phyloP scores from a whole-genome alignment of 352 stramenopile genomes.

The Elongisporangium undulatum region DNA sequence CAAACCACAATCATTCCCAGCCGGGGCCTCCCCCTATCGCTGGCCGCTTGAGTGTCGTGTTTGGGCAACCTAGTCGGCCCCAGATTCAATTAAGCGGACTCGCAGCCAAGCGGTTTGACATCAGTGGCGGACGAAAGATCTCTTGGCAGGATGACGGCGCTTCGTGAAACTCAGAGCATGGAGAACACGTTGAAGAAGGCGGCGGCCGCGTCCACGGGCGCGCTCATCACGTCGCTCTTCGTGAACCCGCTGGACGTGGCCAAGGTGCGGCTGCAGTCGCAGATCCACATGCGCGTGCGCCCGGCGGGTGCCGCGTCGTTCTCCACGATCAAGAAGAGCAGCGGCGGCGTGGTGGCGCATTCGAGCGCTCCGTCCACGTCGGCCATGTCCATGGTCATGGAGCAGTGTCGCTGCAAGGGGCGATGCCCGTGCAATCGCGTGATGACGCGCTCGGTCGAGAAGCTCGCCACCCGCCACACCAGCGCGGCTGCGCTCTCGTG shows the following conservation, averaged over 20 bases:
- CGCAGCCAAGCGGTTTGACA: not conserved
- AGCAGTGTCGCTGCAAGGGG: conserved; percentile 43
- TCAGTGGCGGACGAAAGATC: not conserved
- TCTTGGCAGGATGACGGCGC: not conserved
- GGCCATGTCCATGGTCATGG: conserved; percentile 13
- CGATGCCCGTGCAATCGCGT: conserved; percentile 50
- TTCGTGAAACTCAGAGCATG: not conserved
- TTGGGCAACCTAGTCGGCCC: not conserved
- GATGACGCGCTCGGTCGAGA: conserved; percentile 45
- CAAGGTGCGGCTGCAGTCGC: conserved; percentile 78
- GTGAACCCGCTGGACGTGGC: conserved; percentile 80
- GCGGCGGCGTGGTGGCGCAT: not conserved
- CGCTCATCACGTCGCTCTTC: conserved; percentile 78
- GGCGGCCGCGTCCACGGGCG: conserved; percentile 54
- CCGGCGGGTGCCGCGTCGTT: conserved; percentile 6
- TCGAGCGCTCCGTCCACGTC: conserved; percentile 1
- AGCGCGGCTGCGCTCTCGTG: conserved; percentile 14
- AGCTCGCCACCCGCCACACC: conserved; percentile 20
- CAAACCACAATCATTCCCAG: conserved; percentile 8
- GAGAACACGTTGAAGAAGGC: conserved; percentile 66
- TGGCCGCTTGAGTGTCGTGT: not conserved
- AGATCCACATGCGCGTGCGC: conserved; percentile 29
- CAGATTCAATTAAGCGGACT: not conserved
- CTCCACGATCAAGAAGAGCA: not conserved
- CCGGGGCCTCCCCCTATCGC: not conserved